A percentile compares a stretch with the other conserved stretches of the same genome.
phyloP scores from a whole-genome alignment of 495 filamentous ascomycete species.

The Neurospora sublineolata region DNA sequence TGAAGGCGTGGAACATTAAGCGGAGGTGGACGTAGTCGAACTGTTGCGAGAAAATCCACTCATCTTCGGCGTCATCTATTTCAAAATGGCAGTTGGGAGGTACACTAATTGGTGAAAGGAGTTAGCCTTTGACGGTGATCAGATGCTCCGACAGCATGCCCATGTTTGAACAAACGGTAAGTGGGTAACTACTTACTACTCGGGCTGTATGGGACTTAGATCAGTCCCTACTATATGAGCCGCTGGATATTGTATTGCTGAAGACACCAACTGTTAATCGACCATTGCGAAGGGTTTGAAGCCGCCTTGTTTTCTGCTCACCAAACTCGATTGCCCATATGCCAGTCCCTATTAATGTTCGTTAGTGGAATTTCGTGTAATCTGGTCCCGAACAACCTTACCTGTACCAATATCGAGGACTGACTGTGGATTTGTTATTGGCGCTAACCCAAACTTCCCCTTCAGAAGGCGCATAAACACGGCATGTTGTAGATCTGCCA shows the following conservation, averaged over 20 bases:
- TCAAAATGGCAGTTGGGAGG: conserved; percentile 39
- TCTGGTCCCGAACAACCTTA: conserved; percentile 2
- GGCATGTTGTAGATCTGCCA: conserved; percentile 40
- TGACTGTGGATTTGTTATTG: conserved; percentile 25
- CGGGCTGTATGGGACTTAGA: conserved; percentile 37
- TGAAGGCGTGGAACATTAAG: conserved; percentile 31
- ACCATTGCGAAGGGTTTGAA: background rate
- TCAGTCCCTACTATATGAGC: conserved; percentile 32
- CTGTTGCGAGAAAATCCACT: conserved; percentile 30
- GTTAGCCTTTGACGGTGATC: background rate
- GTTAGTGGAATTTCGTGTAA: background rate
- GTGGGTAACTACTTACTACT: conserved; percentile 2
- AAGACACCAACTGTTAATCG: background rate
- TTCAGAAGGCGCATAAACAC: conserved; percentile 31
- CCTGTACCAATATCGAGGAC: conserved; percentile 37
- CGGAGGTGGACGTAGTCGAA: conserved; percentile 43
- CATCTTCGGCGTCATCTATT: conserved; percentile 40
- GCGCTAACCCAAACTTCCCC: conserved; percentile 30
- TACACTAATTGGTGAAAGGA: conserved; percentile 13
- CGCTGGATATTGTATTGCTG: conserved; percentile 16
- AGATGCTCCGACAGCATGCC: background rate
- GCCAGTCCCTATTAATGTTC: conserved; percentile 22
- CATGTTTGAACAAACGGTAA: conserved; percentile 2
- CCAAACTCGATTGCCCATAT: conserved; percentile 34
- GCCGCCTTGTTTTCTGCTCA: background rate